Base-by-base conservation (phyloP, 192 early-diverging fungal genomes). In the Lunasporangiospora selenospora region DNA sequence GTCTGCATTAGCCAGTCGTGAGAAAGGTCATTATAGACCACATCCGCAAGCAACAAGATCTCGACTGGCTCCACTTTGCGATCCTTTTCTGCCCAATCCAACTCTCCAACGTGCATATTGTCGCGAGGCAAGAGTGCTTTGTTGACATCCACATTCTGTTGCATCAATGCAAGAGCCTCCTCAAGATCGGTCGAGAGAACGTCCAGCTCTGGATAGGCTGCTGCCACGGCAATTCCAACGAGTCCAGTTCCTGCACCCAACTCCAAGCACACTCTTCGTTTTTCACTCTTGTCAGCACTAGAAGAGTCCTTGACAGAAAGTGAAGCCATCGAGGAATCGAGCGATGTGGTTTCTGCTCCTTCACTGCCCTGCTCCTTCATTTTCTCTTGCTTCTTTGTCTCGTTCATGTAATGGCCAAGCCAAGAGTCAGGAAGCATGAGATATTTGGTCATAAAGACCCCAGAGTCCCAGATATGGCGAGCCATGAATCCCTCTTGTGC, bases 231-330 rank as follows among this genome's bases (percentile, higher is more conserved):
- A 27, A 83, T 78, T 0, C 82, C 82, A 4, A 79, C 77, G 9
- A 81, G 62, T 18, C 82, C 82, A n/a, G 80, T 81, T 40, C 82
- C 82, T 42, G 82, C 76, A 16, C 82, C 82, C 8, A 83, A 63
- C 50, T 83, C 82, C 5, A 83, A 27, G 12, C 69, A 73, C 2
- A 73, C 69, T 27, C 69, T 39, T 5, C 13, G 43, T 21, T 45
- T 13, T 21, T 18, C 8, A 13, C 2, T 13, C 21, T 10, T 13
- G 11, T 21, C 12, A n/a, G n/a, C n/a, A n/a, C n/a, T n/a, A n/a
- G n/a, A n/a, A n/a, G n/a, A n/a, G n/a, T 57, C 59, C 2, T 53
- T 52, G 4, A 61, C 52, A 0, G 59, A 62, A 16, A 71, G 33
- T 10, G 30, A 16, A 3, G 67, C 30, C 31, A 71, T 31, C 3